Evolutionary conservation across 2,329 filamentous ascomycete species (phyloP), one percentile per base, ranked within the genome.

Genomic region (Ascosphaera apis): DNA sequence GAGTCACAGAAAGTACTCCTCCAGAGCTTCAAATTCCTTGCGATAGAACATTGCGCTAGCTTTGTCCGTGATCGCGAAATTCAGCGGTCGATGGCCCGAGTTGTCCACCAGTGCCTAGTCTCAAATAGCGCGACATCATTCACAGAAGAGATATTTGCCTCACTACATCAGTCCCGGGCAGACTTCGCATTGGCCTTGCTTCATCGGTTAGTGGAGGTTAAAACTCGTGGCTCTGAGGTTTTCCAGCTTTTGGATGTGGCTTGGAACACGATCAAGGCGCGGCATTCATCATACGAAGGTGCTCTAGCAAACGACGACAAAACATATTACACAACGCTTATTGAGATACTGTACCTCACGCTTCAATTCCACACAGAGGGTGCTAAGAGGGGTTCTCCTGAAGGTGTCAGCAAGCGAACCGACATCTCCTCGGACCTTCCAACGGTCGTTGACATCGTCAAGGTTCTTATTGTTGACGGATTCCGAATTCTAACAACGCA

Each of bases 1-100:
- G 83, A 95, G 52, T 80, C 86, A 16, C 83, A 98, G 58, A 75
- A 88, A 43, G 74, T 80, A 62, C 68, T 98, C 13, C 76, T 93
- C 43, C 73, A 81, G 46, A 78, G 81, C 37, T 95, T 86, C 82
- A 84, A 91, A 52, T 74, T 81, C 40, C 65, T 98, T 6, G 69
- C 86, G 11, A 65, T 88, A 35, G 86, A 93, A 48, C 66, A 98
- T 34, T 81, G 77, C 50, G 70, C 70, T n/a, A 59, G 66, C 30
- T 62, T 67, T 25, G 56, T 59, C 36, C 57, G 61, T 13, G 62
- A 68, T 36, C 53, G 58, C 28, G 58, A 63, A 16, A 60, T 86
- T 3, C 69, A 74, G 38, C 72, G 68, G 45, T 67, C 78, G 38
- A 73, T 91, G 59, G 61, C 80, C 21, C 66, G 75, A 39, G 76